Base-by-base conservation (phyloP, 1,139 yeast species). In the Arxiozyma slooffiae region DNA sequence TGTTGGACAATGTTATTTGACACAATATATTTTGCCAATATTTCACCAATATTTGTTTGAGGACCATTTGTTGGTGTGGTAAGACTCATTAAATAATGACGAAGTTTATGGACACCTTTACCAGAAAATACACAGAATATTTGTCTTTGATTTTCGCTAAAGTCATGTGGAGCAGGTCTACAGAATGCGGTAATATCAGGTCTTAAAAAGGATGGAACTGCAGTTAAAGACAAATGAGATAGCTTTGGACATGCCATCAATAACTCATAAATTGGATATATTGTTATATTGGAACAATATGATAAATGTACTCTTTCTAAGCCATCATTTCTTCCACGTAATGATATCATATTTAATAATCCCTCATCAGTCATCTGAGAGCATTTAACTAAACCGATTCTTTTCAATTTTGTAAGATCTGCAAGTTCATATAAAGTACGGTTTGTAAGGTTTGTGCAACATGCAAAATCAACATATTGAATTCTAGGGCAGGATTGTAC, bases 111-210 rank as follows among this genome's bases (percentile, higher is more conserved):
- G 18, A 92, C 97, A 4, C 97, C 97, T 56, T 78, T 81, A 1
- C 97, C 97, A 39, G 95, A 84, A 63, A 89, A 92, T 9, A 92
- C 98, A 69, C 98, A 92, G 62, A 92, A 92, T 48, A 87, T 78
- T 20, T 84, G 78, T 58, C 83, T 83, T 67, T 92, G 98, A 60
- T 84, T 85, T 53, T 83, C 89, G 52, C 85, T 89, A 64, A 92
- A 90, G 61, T 90, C 97, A 16, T 87, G 80, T 2, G 98, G 98
- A 1, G 97, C 95, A n/a, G 84, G 86, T 38, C 98, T 82, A 65
- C 97, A 90, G 67, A 81, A 90, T 58, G 80, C 82, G 1, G 94
- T 85, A 48, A 92, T 80, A 61, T 92, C 97, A 20, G 84, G 77
- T 55, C 96, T 77, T 64, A 92, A 75, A 69, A 92, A 92, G 34